phyloP scores from a whole-genome alignment of 192 early-diverging fungal species.

The Coemansia sp. region DNA sequence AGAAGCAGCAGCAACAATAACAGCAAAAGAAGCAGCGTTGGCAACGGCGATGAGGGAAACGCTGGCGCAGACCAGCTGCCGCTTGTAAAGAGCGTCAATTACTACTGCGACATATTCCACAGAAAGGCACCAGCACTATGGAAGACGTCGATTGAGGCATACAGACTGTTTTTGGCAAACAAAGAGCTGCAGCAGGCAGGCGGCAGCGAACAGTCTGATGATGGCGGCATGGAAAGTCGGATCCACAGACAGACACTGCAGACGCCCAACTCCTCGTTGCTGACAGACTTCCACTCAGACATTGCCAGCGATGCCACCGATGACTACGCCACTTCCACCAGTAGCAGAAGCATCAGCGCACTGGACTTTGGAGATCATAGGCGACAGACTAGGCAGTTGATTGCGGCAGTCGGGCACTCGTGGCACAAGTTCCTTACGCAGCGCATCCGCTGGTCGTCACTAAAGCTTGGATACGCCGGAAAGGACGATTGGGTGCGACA shows the following conservation, averaged over 20 bases:
- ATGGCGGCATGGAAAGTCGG: constrained; percentile 1
- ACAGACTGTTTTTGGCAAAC: constrained; percentile 30
- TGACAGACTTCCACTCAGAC: constrained; percentile 39
- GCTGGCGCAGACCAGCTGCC: not conserved
- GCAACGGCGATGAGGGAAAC: constrained; percentile 5
- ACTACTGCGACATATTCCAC: constrained; percentile 51
- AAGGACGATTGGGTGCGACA: constrained; percentile 45
- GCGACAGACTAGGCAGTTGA: constrained; percentile 19
- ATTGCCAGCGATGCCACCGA: constrained; percentile 21
- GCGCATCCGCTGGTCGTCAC: constrained; percentile 43
- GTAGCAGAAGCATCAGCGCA: constrained; percentile 1
- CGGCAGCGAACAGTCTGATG: constrained; percentile 1
- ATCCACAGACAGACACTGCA: constrained; percentile 12
- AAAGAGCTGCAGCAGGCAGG: constrained; percentile 17
- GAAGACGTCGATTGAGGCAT: constrained; percentile 35
- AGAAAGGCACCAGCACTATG: constrained; percentile 30
- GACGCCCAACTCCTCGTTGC: constrained; percentile 22
- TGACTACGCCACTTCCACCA: not conserved
- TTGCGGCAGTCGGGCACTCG: constrained; percentile 40
- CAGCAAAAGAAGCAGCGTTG: constrained; percentile 1
- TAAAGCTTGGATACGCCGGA: constrained; percentile 34
- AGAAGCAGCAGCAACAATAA: not conserved
- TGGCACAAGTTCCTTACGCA: constrained; percentile 49
- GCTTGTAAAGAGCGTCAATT: constrained; percentile 47
- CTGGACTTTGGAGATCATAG: not conserved